Conservation (phyloP, 495 filamentous ascomycete species). For the Oleoguttula mirabilis region DNA sequence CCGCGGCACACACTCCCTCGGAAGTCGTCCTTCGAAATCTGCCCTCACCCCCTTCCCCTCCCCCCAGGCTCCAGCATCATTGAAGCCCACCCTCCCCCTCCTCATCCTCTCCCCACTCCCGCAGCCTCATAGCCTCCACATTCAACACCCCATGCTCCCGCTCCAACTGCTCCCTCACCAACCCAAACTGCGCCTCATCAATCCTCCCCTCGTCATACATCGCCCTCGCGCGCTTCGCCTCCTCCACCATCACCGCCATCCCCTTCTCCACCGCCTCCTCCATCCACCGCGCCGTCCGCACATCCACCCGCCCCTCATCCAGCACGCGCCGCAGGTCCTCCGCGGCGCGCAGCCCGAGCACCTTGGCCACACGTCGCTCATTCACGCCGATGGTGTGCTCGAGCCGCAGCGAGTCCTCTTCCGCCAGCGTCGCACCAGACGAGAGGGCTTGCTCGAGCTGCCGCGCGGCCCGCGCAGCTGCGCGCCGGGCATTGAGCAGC, state of each 20-base stretch:
- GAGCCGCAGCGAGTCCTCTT: neutral
- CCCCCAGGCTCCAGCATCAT: too few relatives aligned
- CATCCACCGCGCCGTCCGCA: constrained; percentile 10
- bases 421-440: constrained; percentile 5
- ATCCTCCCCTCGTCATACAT: constrained; percentile 4
- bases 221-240: neutral
- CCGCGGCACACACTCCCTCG: too few relatives aligned
- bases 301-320: constrained; percentile 11
- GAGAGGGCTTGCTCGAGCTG: constrained; percentile 1
- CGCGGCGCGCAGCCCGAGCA: constrained; percentile 9
- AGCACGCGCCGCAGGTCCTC: constrained; percentile 8
- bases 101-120: constrained; percentile 11
- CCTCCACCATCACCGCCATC: constrained; percentile 1
- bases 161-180: constrained; percentile 7
- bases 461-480: neutral
- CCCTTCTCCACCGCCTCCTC: constrained; percentile 12
- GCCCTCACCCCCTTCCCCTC: too few relatives aligned
- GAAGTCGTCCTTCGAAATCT: too few relatives aligned
- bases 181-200: neutral
- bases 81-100: too few relatives aligned
- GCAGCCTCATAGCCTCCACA: constrained; percentile 9
- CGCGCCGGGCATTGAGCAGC: neutral
- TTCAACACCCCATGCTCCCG: constrained; percentile 5
- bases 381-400: constrained; percentile 2
- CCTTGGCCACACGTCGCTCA: constrained; percentile 6